Percentiles rank a stretch among this genome's conserved stretches.
phyloP scores from a whole-genome alignment of 495 filamentous ascomycete genomes.

The Clavariopsis aquatica region DNA sequence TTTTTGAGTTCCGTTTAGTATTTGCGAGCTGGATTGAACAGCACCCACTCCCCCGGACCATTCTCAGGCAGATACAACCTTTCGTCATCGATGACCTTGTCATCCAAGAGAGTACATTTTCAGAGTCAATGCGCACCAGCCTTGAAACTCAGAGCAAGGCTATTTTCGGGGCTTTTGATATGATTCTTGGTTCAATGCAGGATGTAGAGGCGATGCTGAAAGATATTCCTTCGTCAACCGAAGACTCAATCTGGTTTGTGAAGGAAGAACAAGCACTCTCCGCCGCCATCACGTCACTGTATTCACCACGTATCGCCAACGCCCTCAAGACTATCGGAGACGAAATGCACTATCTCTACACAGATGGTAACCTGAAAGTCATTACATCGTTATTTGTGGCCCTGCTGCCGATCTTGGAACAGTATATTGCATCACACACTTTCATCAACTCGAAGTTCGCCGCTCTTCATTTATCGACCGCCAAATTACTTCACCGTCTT shows the following conservation, averaged over 20 bases:
- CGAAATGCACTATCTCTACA: slow-evolving; percentile 12
- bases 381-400: slow-evolving; percentile 57
- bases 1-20: slow-evolving; percentile 19
- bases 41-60: slow-evolving; percentile 17
- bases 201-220: slow-evolving; percentile 36
- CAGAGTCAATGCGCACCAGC: not conserved
- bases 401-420: slow-evolving; percentile 70
- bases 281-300: slow-evolving; percentile 12
- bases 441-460: slow-evolving; percentile 55
- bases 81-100: slow-evolving; percentile 14
- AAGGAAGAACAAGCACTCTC: slow-evolving; percentile 33
- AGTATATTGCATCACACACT: slow-evolving; percentile 65
- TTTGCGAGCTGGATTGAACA: slow-evolving; percentile 16
- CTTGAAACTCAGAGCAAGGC: slow-evolving; percentile 8
- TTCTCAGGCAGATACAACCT: slow-evolving; percentile 33
- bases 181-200: slow-evolving; percentile 43
- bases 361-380: slow-evolving; percentile 6
- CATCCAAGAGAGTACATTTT: not conserved
- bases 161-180: slow-evolving; percentile 33
- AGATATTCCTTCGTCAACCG: slow-evolving; percentile 22
- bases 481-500: slow-evolving; percentile 72
- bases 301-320: slow-evolving; percentile 16
- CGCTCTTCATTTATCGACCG: slow-evolving; percentile 64
- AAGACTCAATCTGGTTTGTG: slow-evolving; percentile 35
- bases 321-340: slow-evolving; percentile 1